phyloP scores from a whole-genome alignment of 305 asterid genomes.

The Euphrasia arctica region DNA sequence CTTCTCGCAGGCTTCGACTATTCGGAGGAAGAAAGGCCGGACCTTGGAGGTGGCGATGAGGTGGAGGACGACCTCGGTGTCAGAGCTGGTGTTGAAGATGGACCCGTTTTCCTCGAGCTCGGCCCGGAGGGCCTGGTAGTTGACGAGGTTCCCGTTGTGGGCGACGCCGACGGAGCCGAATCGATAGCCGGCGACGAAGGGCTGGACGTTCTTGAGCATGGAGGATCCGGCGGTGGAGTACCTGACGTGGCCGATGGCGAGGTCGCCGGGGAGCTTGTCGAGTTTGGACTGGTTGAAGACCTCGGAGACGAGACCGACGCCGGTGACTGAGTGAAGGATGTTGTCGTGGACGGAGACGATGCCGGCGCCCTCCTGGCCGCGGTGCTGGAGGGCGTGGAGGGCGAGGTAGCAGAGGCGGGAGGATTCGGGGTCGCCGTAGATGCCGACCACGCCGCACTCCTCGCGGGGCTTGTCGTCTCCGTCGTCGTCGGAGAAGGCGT shows the following conservation, averaged over 20 bases:
- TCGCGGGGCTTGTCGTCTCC: constrained; percentile 71
- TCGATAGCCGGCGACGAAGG: constrained; percentile 82
- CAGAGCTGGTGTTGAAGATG: constrained; percentile 74
- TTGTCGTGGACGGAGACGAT: constrained; percentile 69
- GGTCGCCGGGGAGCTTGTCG: constrained; percentile 64
- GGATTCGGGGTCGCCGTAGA: constrained; percentile 85
- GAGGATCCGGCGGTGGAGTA: constrained; percentile 92
- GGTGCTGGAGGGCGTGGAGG: constrained; percentile 90
- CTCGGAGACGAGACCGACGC: constrained; percentile 82
- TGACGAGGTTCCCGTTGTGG: constrained; percentile 90
- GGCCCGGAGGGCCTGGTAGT: constrained; percentile 64
- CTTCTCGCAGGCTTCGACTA: constrained; percentile 83
- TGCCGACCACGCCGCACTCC: constrained; percentile 91
- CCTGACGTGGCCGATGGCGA: constrained; percentile 88
- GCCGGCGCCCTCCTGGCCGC: constrained; percentile 96
- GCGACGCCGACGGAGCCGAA: constrained; percentile 93
- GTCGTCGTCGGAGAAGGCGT: constrained; percentile 22
- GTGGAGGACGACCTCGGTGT: constrained; percentile 82
- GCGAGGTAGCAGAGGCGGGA: constrained; percentile 77
- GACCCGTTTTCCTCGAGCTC: constrained; percentile 83
- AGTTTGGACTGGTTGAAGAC: constrained; percentile 70
- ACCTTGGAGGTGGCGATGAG: constrained; percentile 76
- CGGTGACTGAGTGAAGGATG: constrained; percentile 75
- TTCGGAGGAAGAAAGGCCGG: constrained; percentile 70
- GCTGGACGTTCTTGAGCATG: constrained; percentile 96